Conservation (phyloP, 768 basidiomycete genomes). For the Sarcomyxa edulis region DNA sequence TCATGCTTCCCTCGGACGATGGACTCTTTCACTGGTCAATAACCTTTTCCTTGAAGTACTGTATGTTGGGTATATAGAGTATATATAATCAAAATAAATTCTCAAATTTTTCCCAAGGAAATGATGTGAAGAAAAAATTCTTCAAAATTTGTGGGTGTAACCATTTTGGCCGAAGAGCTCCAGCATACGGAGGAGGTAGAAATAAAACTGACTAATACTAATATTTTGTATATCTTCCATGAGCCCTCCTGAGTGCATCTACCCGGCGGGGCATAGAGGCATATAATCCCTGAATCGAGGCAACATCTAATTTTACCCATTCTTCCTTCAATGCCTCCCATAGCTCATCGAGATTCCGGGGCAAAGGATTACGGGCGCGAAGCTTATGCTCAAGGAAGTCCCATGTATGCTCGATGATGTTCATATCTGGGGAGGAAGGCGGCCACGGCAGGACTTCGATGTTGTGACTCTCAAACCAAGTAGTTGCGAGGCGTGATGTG, state of each 20-base stretch:
- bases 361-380: constrained; percentile 4
- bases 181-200: too few relatives aligned
- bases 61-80: too few relatives aligned
- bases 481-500: constrained; percentile 17
- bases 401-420: constrained; percentile 24
- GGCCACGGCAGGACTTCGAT: constrained; percentile 20
- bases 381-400: constrained; percentile 11
- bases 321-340: constrained; percentile 21
- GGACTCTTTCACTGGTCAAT: too few relatives aligned
- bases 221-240: constrained; percentile 10
- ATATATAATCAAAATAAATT: too few relatives aligned
- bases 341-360: constrained; percentile 14
- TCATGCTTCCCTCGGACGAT: too few relatives aligned
- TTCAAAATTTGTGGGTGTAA: too few relatives aligned
- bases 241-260: constrained; percentile 9
- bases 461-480: constrained; percentile 23
- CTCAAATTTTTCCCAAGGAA: too few relatives aligned
- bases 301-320: constrained; percentile 13
- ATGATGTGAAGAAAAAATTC: too few relatives aligned
- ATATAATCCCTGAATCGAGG: constrained; percentile 7
- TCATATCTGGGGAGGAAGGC: constrained; percentile 21
- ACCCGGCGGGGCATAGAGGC: constrained; percentile 11
- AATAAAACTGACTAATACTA: too few relatives aligned
- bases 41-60: too few relatives aligned
- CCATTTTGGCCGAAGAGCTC: too few relatives aligned